Percentiles rank a stretch among this genome's conserved stretches.
Conservation (phyloP, 768 basidiomycete species). For the Boletus sp. region DNA sequence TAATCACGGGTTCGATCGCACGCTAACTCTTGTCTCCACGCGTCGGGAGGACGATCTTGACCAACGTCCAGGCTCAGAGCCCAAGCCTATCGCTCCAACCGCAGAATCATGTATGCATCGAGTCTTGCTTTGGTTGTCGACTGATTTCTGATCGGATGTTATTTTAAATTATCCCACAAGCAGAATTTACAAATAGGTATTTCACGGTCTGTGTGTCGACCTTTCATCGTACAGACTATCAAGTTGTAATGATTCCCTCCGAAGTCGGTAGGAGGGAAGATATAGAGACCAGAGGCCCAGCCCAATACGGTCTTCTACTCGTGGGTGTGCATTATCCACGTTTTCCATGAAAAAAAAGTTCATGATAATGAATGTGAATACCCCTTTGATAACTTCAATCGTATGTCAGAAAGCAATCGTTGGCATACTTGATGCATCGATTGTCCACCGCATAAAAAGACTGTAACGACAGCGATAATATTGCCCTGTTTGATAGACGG, state of each 20-base stretch:
- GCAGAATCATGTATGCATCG: constrained; percentile 18
- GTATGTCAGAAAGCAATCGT: not conserved
- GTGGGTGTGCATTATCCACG: constrained; percentile 1
- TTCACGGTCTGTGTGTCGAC: not conserved
- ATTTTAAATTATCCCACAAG: not conserved
- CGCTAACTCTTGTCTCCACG: constrained; percentile 54
- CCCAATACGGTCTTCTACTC: constrained; percentile 6
- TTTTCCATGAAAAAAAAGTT: constrained; percentile 3
- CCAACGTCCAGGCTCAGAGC: constrained; percentile 6
- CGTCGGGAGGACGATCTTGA: constrained; percentile 49
- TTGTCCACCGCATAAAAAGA: not conserved
- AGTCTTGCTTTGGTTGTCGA: not conserved
- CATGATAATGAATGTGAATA: constrained; percentile 5
- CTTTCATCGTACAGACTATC: constrained; percentile 10
- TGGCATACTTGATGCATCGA: not conserved
- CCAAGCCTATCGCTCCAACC: constrained; percentile 12
- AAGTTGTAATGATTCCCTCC: constrained; percentile 14
- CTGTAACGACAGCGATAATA: not conserved
- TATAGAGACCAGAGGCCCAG: constrained; percentile 4
- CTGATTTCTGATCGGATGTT: not conserved
- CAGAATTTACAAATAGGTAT: constrained; percentile 18
- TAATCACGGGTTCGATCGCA: constrained; percentile 73
- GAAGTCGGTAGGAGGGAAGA: not conserved
- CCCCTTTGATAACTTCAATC: not conserved
- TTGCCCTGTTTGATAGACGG: too few species aligned